Evolutionary conservation across 1,284 basidiomycete genomes (phyloP).

Genomic region (Anthracocystis panici-leucophaei): DNA sequence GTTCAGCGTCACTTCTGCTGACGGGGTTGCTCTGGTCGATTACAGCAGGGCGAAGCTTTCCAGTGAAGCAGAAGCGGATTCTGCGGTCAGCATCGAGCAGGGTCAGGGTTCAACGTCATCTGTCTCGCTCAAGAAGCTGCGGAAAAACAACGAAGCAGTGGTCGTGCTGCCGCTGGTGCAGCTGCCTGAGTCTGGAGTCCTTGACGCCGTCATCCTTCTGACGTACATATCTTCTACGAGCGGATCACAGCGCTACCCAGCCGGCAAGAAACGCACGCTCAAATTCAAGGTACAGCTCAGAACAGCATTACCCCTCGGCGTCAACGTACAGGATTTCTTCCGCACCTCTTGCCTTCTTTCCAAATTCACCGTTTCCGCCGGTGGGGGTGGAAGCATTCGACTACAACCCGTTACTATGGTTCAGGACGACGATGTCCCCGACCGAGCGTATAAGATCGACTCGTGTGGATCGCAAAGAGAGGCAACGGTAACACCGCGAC

Average conservation of each 20-base stretch:
- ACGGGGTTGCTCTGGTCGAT: conserved; percentile 18
- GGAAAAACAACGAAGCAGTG: background rate
- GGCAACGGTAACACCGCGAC: conserved; percentile 48
- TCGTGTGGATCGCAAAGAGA: conserved; percentile 10
- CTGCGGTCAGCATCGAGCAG: background rate
- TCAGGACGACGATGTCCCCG: conserved; percentile 15
- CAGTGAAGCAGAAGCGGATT: background rate
- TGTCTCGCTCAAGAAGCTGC: conserved; percentile 13
- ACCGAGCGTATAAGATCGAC: conserved; percentile 16
- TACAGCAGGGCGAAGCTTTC: background rate
- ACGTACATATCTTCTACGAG: conserved; percentile 20
- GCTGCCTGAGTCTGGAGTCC: conserved; percentile 26
- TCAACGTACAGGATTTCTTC: conserved; percentile 69
- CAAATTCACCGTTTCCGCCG: conserved; percentile 61
- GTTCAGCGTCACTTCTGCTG: conserved; percentile 27
- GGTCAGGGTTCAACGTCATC: background rate
- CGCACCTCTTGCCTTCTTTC: conserved; percentile 52
- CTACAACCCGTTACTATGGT: conserved; percentile 35
- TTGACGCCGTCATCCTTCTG: conserved; percentile 31
- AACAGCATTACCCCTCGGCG: conserved; percentile 62
- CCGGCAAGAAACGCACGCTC: conserved; percentile 29
- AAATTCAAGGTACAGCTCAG: conserved; percentile 19
- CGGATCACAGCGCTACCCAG: conserved; percentile 9
- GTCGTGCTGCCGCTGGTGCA: conserved; percentile 40
- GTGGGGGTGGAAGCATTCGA: conserved; percentile 36